Evolutionary conservation across 306 rosid genomes (phyloP).

Genomic region (Vachellia collinsii): DNA sequence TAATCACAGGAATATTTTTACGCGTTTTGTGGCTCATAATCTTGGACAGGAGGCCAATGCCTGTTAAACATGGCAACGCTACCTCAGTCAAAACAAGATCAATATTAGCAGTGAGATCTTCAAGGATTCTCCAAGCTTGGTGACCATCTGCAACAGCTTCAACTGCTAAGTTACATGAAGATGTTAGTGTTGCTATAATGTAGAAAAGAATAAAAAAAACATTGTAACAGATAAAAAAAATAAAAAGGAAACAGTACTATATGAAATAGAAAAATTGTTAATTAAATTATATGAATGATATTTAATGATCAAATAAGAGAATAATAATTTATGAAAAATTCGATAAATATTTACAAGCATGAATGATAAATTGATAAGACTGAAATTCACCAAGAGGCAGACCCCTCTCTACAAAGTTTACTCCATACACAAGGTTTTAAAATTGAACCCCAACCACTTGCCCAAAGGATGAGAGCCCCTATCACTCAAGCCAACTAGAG

Average conservation of each 20-base stretch:
- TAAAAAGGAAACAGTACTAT: background rate
- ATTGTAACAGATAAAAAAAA: background rate
- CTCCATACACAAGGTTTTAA: too few relatives aligned
- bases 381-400: background rate
- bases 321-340: background rate
- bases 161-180: background rate
- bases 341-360: background rate
- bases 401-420: too few relatives aligned
- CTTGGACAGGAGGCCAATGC: constrained; percentile 82
- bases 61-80: constrained; percentile 78
- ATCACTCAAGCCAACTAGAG: too few relatives aligned
- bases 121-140: constrained; percentile 90
- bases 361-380: background rate
- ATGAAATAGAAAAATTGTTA: background rate
- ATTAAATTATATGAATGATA: background rate
- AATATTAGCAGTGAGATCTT: constrained; percentile 70
- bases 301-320: background rate
- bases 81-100: constrained; percentile 89
- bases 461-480: too few relatives aligned
- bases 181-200: background rate
- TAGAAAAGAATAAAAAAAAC: background rate
- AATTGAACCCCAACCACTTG: too few relatives aligned
- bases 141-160: constrained; percentile 58
- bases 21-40: constrained; percentile 80
- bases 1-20: constrained; percentile 81